These are phyloP conservation scores for Tuber aestivum DNA, from an alignment of 495 filamentous ascomycete genomes.

Conservation along the genomic window DNA sequence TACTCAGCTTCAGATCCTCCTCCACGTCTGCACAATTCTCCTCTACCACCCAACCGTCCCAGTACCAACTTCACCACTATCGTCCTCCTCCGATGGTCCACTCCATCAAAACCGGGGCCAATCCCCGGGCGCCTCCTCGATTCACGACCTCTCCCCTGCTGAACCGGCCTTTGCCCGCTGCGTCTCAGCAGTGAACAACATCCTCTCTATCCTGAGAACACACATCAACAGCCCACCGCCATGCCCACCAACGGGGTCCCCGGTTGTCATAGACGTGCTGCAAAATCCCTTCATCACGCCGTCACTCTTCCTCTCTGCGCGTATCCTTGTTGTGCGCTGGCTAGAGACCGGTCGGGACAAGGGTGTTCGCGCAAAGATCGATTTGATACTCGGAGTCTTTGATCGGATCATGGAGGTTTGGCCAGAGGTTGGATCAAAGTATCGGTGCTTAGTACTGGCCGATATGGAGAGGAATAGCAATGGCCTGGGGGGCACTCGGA, in stretches of 20 bases:
- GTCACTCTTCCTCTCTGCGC: slow-evolving; percentile 20
- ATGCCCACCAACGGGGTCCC: slow-evolving; percentile 1
- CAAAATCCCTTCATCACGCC: slow-evolving; percentile 34
- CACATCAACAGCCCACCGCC: slow-evolving; percentile 17
- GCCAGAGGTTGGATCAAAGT: slow-evolving; percentile 24
- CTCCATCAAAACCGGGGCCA: neutral
- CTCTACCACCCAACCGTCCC: slow-evolving; percentile 26
- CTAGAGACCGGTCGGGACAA: slow-evolving; percentile 19
- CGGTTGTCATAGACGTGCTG: slow-evolving; percentile 20
- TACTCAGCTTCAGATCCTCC: slow-evolving; percentile 30
- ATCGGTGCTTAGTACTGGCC: slow-evolving; percentile 17
- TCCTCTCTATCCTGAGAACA: slow-evolving; percentile 21
- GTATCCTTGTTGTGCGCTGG: slow-evolving; percentile 28
- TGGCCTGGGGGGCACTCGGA: slow-evolving; percentile 2
- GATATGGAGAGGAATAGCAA: slow-evolving; percentile 21
- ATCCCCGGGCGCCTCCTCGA: slow-evolving; percentile 23
- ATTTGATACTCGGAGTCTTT: slow-evolving; percentile 27
- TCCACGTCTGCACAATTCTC: slow-evolving; percentile 38
- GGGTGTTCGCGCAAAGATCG: slow-evolving; percentile 18
- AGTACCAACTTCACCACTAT: slow-evolving; percentile 1
- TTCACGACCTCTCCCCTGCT: slow-evolving; percentile 2
- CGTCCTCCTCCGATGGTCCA: neutral
- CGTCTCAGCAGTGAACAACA: slow-evolving; percentile 20
- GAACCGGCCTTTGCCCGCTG: slow-evolving; percentile 23
- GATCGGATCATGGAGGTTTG: slow-evolving; percentile 25